Evolutionary conservation across 768 basidiomycete species (phyloP).

Genomic region (Glaciozyma antarctica): DNA sequence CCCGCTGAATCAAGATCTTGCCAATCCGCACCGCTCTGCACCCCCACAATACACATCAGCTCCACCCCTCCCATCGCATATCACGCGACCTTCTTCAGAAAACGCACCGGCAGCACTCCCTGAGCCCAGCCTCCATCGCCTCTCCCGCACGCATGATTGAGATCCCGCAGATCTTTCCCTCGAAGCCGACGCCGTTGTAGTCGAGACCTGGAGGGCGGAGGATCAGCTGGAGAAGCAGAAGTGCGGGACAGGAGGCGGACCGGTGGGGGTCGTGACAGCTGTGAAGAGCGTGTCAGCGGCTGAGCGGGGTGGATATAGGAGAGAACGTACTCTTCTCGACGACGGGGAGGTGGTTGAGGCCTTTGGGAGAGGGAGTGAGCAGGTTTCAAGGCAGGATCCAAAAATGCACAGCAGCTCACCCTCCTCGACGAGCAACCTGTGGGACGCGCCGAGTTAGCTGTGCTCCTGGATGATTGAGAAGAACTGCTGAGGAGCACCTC

Average conservation of each 20-base stretch:
- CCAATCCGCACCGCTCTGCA: slow-evolving; percentile 58
- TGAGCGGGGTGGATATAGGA: accelerated
- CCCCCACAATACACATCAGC: background rate
- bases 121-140: slow-evolving; percentile 95
- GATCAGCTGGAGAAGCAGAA: background rate
- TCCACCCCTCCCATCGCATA: too few relatives aligned
- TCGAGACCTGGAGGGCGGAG: slow-evolving; percentile 52
- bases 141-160: slow-evolving; percentile 68
- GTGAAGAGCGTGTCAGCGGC: background rate
- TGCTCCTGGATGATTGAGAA: too few relatives aligned
- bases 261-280: slow-evolving; percentile 65
- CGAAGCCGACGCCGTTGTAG: slow-evolving; percentile 87
- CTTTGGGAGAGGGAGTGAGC: slow-evolving; percentile 42
- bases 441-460: too few relatives aligned
- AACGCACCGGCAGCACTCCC: slow-evolving; percentile 88
- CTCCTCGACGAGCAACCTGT: slow-evolving; percentile 45
- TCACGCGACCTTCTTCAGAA: background rate
- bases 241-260: slow-evolving; percentile 41
- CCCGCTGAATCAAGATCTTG: slow-evolving; percentile 97
- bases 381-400: too few relatives aligned
- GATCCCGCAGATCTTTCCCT: slow-evolving; percentile 54
- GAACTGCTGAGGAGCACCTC: too few relatives aligned
- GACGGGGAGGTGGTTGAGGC: slow-evolving; percentile 77
- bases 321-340: slow-evolving; percentile 50
- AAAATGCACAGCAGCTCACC: slow-evolving; percentile 34